Base-by-base conservation (phyloP, 2,329 filamentous ascomycete genomes). In the Sporothrix brunneoviolacea region DNA sequence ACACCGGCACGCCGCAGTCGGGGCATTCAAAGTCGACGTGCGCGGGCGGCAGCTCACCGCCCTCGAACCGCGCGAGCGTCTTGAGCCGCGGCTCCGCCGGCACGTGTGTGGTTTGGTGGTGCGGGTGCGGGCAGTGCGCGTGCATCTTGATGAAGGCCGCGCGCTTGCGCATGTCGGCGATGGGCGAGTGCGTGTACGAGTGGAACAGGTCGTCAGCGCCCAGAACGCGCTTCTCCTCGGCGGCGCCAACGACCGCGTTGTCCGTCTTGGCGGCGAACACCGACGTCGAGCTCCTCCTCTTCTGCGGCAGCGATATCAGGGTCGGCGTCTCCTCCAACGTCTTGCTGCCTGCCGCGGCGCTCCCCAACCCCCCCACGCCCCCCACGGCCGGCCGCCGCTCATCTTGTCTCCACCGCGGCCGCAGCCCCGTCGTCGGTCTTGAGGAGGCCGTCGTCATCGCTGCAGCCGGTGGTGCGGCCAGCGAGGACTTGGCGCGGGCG, bases 1-100 rank as follows among this genome's bases (percentile, higher is more conserved):
- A 95, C 7, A 95, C 83, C 0, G 94, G 91, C 37, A 97, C 80
- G 13, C 93, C 93, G 61, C 93, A 98, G 66, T 98, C 91, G 1
- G 93, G 91, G 61, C 93, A 98, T 67, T 97, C 93, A 63, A 95
- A 96, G 59, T 86, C 76, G 47, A 96, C 89, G 67, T 95, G 89
- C 15, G 84, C 83, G 0, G 91, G 86, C 9, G 88, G 77, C 54
- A 82, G 68, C 35, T 68, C 65, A 41, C 44, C 37, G 10, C 72
- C 77, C 16, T 69, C 57, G 8, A 78, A 43, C 36, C 55, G 52
- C 45, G 44, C 54, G 15, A 58, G 53, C 36, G 55, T 44, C 50
- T 57, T 48, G 10, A 37, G 49, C 33, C 6, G 18, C n/a, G 22
- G 22, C 27, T 43, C 39, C 32, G 52, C 30, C 35, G 4, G 83